phyloP scores from a whole-genome alignment of 225 moss, liverwort and hornwort genomes.

The Sphagnum contortum region DNA sequence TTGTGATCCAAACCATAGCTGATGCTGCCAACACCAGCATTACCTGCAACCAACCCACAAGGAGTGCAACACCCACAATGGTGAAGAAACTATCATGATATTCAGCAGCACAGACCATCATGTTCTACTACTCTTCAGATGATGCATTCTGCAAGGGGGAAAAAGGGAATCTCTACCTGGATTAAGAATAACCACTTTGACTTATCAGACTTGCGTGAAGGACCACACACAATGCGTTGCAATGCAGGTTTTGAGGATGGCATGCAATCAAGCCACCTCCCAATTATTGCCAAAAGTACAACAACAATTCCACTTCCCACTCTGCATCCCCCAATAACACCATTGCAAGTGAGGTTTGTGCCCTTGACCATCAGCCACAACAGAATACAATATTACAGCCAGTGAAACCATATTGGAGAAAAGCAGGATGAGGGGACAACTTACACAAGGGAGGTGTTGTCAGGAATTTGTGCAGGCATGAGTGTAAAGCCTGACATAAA shows the following conservation, averaged over 20 bases:
- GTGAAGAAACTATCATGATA: too few relatives aligned
- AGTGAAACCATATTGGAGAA: not conserved
- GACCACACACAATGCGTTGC: conserved; percentile 58
- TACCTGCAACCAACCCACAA: conserved; percentile 27
- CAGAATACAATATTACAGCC: too few relatives aligned
- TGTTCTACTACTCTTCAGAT: too few relatives aligned
- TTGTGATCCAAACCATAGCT: conserved; percentile 90
- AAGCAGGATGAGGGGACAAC: conserved; percentile 11
- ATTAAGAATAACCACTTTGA: conserved; percentile 45
- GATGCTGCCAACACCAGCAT: conserved; percentile 63
- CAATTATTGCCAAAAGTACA: conserved; percentile 41
- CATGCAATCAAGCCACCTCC: conserved; percentile 57
- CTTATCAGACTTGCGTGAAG: conserved; percentile 42
- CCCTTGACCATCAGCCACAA: too few relatives aligned
- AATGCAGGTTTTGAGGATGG: conserved; percentile 46
- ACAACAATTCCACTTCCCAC: conserved; percentile 72
- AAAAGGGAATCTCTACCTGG: conserved; percentile 37
- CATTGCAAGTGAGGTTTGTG: too few relatives aligned
- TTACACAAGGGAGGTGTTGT: conserved; percentile 90
- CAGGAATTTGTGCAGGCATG: conserved; percentile 85
- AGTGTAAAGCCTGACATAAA: conserved; percentile 82
- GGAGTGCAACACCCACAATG: too few relatives aligned
- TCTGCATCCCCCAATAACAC: conserved; percentile 21
- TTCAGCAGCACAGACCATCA: too few relatives aligned
- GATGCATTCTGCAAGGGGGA: too few relatives aligned